Conservation (phyloP, 129 eudicot genomes). For the Flaveria trinervia region DNA sequence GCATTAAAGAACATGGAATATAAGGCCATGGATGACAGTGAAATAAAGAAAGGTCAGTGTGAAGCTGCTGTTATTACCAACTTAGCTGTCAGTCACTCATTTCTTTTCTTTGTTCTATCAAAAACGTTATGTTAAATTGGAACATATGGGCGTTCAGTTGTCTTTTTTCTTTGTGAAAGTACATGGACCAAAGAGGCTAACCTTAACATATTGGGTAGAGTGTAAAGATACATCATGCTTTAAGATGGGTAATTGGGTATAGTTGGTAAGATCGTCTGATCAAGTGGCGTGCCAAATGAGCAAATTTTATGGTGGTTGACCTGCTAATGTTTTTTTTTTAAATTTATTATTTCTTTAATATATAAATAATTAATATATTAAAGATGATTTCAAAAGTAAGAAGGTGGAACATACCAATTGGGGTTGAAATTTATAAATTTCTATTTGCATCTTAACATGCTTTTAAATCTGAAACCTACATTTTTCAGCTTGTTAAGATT, state of each 20-base stretch:
- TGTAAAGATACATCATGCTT: neutral
- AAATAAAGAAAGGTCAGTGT: constrained; percentile 70
- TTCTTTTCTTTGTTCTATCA: neutral
- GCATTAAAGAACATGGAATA: constrained; percentile 99
- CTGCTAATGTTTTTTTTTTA: too few relatives aligned
- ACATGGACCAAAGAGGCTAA: neutral
- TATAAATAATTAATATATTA: neutral
- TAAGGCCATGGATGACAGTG: constrained; percentile 98
- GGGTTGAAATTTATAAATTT: too few relatives aligned
- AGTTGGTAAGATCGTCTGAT: too few relatives aligned
- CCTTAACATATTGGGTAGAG: neutral
- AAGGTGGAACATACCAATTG: too few relatives aligned
- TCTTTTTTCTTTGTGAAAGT: neutral
- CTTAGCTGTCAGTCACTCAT: neutral
- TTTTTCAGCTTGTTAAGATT: too few relatives aligned
- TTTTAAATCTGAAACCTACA: too few relatives aligned
- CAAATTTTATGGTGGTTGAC: too few relatives aligned
- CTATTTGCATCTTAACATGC: too few relatives aligned
- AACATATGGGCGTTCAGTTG: neutral
- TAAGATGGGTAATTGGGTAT: too few relatives aligned
- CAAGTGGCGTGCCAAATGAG: too few relatives aligned
- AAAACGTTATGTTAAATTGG: neutral
- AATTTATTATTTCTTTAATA: too few relatives aligned
- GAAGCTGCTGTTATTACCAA: neutral
- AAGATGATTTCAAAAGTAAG: neutral